phyloP scores from a whole-genome alignment of 1,284 basidiomycete genomes.

The Leccinum griseonigrum region DNA sequence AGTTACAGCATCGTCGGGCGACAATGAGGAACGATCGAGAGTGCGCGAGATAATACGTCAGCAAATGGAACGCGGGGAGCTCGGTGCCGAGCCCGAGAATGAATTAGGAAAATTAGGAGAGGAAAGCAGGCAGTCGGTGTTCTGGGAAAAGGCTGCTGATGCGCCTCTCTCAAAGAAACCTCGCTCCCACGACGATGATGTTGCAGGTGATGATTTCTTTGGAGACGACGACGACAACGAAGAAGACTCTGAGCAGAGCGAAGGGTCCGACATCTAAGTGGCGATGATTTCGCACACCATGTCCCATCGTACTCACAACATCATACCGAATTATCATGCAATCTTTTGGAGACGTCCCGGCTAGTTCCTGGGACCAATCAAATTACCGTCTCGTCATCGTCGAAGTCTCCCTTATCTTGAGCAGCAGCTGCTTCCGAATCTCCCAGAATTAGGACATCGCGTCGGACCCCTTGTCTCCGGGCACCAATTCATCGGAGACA shows the following conservation, averaged over 20 bases:
- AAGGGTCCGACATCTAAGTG: constrained; percentile 13
- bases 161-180: constrained; percentile 5
- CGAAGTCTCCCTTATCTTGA: neutral
- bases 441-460: neutral
- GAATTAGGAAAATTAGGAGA: constrained; percentile 26
- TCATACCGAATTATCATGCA: neutral
- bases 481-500: neutral
- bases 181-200: constrained; percentile 13
- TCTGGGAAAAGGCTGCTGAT: constrained; percentile 1
- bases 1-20: constrained; percentile 13
- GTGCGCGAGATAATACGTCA: constrained; percentile 58
- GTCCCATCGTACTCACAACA: constrained; percentile 4
- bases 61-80: constrained; percentile 62
- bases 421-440: neutral
- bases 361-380: neutral
- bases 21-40: constrained; percentile 50
- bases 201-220: constrained; percentile 48
- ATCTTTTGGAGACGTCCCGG: neutral
- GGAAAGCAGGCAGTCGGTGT: constrained; percentile 14
- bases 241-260: constrained; percentile 17
- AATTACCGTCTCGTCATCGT: neutral
- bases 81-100: constrained; percentile 63
- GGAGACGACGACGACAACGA: constrained; percentile 36
- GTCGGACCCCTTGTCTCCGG: neutral
- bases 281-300: neutral